Percentiles rank a stretch among this genome's conserved stretches.
Evolutionary conservation across 345 rosid species (phyloP).

Genomic region (Gossypioides kirkii): DNA sequence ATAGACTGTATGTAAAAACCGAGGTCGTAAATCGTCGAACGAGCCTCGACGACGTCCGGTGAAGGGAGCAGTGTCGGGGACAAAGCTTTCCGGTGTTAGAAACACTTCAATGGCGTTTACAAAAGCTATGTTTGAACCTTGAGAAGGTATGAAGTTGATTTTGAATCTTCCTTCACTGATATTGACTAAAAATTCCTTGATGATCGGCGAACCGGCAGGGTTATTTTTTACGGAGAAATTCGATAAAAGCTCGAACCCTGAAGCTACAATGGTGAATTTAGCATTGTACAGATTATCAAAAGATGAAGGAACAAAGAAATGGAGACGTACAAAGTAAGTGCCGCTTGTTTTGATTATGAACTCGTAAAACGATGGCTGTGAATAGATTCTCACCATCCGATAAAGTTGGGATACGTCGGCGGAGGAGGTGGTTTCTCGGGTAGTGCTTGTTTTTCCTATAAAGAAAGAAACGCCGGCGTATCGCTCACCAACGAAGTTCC

Average conservation of each 20-base stretch:
- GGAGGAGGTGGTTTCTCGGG: not conserved
- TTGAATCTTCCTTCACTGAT: constrained; percentile 15
- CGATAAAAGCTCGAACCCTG: constrained; percentile 25
- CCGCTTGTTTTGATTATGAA: constrained; percentile 24
- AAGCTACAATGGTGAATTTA: constrained; percentile 29
- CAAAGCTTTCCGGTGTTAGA: constrained; percentile 24
- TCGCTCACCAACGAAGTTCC: constrained; percentile 35
- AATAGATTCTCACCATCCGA: constrained; percentile 43
- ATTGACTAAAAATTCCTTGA: constrained; percentile 43
- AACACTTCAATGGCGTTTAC: constrained; percentile 60
- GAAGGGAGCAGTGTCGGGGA: not conserved
- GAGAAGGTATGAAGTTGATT: constrained; percentile 34
- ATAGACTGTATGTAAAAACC: not conserved
- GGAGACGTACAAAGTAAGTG: constrained; percentile 40
- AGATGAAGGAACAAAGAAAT: constrained; percentile 26
- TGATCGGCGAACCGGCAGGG: constrained; percentile 5
- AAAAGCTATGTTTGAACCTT: constrained; percentile 37
- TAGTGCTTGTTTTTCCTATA: constrained; percentile 10
- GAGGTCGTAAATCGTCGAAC: not conserved
- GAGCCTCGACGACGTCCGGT: not conserved
- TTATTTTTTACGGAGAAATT: constrained; percentile 23
- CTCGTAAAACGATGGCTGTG: constrained; percentile 26
- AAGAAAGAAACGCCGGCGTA: constrained; percentile 18
- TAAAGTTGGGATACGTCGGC: constrained; percentile 21
- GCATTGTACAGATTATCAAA: constrained; percentile 30